Evolutionary conservation across 768 basidiomycete species (phyloP).

Genomic region (Chalciporus pseudorubinellus): DNA sequence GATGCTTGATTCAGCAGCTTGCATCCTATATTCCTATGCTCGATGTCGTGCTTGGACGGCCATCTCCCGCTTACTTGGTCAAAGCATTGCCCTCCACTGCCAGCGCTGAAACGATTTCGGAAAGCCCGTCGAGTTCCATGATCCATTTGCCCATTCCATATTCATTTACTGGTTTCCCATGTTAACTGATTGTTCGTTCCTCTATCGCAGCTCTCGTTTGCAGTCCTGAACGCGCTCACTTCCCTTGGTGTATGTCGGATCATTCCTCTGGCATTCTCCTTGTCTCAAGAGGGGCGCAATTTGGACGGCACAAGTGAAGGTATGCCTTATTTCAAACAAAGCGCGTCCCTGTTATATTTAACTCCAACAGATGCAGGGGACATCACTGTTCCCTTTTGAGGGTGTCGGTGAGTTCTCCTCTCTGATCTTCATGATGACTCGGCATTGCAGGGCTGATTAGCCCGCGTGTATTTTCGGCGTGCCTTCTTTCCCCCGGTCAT

Average conservation of each 20-base stretch:
- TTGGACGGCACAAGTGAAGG: neutral
- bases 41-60: too few relatives aligned
- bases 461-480: neutral
- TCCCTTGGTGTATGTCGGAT: neutral
- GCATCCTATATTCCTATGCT: too few relatives aligned
- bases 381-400: neutral
- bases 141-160: neutral
- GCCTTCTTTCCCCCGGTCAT: neutral
- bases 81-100: neutral
- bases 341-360: neutral
- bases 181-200: neutral
- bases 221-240: neutral
- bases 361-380: neutral
- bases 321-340: neutral
- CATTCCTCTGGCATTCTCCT: neutral
- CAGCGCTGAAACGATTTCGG: neutral
- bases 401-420: neutral
- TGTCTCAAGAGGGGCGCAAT: neutral
- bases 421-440: too few relatives aligned
- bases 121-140: neutral
- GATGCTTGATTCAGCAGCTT: too few relatives aligned
- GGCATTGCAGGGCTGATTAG: neutral
- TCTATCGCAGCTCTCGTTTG: neutral
- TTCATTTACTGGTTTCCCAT: neutral
- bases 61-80: neutral